A percentile compares a stretch with the other conserved stretches of the same genome.
phyloP scores from a whole-genome alignment of 2,329 filamentous ascomycete genomes.

The Aspergillus intermedius region DNA sequence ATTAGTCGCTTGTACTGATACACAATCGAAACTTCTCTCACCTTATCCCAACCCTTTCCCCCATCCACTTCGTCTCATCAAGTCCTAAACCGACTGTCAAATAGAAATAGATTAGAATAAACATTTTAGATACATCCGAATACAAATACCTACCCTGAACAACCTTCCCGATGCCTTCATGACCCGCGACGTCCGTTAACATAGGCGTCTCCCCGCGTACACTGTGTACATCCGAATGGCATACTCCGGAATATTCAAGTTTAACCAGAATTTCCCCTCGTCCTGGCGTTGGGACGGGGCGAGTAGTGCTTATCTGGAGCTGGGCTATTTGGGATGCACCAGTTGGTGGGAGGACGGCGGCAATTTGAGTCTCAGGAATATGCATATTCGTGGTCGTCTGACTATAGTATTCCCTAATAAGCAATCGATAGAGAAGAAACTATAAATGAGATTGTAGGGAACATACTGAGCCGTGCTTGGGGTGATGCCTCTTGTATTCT shows the following conservation, averaged over 20 bases:
- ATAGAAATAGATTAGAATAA: neutral
- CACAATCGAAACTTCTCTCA: conserved; percentile 8
- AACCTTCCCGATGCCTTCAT: conserved; percentile 42
- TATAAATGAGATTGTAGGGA: neutral
- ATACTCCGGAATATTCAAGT: conserved; percentile 43
- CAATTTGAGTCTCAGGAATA: conserved; percentile 22
- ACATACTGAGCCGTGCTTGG: neutral
- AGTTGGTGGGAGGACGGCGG: conserved; percentile 23
- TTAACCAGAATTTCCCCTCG: conserved; percentile 42
- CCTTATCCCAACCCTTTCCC: conserved; percentile 27
- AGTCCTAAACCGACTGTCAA: conserved; percentile 4
- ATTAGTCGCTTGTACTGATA: neutral
- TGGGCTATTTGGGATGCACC: conserved; percentile 13
- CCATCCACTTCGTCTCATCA: conserved; percentile 23
- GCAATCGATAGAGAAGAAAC: neutral
- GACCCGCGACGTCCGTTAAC: conserved; percentile 42
- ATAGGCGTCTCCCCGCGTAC: conserved; percentile 38
- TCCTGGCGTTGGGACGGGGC: conserved; percentile 31
- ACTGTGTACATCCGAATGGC: conserved; percentile 44
- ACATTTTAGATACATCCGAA: neutral
- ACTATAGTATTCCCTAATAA: neutral
- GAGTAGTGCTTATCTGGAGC: conserved; percentile 19
- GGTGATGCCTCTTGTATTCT: neutral
- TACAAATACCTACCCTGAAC: conserved; percentile 22
- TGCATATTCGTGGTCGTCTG: conserved; percentile 5